Base-by-base conservation (phyloP, 805 yeast genomes). In the Candida schatavii region DNA sequence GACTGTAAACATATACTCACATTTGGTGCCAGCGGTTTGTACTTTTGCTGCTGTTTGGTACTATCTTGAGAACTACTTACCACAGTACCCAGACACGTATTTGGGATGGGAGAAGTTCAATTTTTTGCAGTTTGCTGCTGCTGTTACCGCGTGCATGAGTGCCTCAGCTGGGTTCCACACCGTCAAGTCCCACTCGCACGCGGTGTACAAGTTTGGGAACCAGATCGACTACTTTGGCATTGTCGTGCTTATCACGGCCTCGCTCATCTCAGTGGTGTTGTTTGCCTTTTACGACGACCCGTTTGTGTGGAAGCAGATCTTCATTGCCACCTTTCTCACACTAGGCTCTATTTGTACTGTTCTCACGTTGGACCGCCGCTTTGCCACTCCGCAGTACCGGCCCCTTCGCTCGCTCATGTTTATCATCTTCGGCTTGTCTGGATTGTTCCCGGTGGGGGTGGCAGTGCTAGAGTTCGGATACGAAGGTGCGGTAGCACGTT, bases 191-290 rank as follows among this genome's bases (percentile, higher is more conserved):
- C 91, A 85, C 56, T 82, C 89, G 4, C 72, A 66, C 33, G 47
- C 58, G 11, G 77, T 82, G 2, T 62, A 78, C 27, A 68, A 62
- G 40, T 58, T 77, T 29, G 86, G 89, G 46, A 83, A 85, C 59
- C 83, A 78, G 54, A 70, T 85, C 36, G 93, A 85, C 59, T 85
- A 85, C 55, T 69, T 85, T 50, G 93, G 93, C 1, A 85, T 85
- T 41, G 81, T 85, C 23, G 64, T 82, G 11, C 66, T 85, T 45
- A 83, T 84, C 40, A 75, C 86, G 3, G 73, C 84, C 44, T 81
- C 88, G 1, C 72, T 80, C 61, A 66, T 78, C 6, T 66, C 72
- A 13, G 54, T 70, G 4, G 56, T 68, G 5, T 39, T 61, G 35
- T 70, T 69, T 52, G 66, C 67, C 7, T 69, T 75, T 35, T 64